These are phyloP conservation scores for Cercospora sp. DNA, from an alignment of 2,329 filamentous ascomycete genomes.

Conservation along the genomic window DNA sequence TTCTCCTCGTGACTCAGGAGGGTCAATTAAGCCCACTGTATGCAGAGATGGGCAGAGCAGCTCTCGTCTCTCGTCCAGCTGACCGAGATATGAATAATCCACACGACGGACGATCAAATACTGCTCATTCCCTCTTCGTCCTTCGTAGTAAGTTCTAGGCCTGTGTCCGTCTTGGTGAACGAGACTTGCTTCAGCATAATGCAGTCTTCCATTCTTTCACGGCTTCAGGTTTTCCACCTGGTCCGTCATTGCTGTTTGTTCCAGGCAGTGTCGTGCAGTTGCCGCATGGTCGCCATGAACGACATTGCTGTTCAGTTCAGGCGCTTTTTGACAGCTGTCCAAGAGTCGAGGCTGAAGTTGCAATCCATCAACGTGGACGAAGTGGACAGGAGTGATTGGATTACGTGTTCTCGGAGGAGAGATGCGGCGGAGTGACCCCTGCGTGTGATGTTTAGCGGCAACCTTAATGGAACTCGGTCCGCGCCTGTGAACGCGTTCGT, in stretches of 20 bases:
- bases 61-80: neutral
- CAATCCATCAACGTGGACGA: neutral
- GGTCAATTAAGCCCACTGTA: neutral
- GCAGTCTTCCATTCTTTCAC: too few relatives aligned
- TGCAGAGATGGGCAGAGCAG: neutral
- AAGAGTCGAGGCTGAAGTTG: too few relatives aligned
- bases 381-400: neutral
- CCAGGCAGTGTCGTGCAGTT: too few relatives aligned
- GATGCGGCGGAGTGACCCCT: neutral
- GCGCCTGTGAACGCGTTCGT: slow-evolving; percentile 1
- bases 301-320: too few relatives aligned
- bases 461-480: slow-evolving; percentile 5
- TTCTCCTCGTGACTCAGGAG: too few relatives aligned
- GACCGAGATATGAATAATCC: neutral
- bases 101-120: neutral
- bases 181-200: too few relatives aligned
- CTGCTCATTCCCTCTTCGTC: neutral
- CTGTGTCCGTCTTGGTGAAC: too few relatives aligned
- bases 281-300: too few relatives aligned
- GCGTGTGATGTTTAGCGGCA: neutral
- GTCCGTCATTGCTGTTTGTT: too few relatives aligned
- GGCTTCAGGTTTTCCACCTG: too few relatives aligned
- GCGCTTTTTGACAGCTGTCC: too few relatives aligned
- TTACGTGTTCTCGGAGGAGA: neutral
- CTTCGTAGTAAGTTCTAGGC: neutral